Conservation (phyloP, 306 rosid genomes). For the Cucurbita ficifolia region DNA sequence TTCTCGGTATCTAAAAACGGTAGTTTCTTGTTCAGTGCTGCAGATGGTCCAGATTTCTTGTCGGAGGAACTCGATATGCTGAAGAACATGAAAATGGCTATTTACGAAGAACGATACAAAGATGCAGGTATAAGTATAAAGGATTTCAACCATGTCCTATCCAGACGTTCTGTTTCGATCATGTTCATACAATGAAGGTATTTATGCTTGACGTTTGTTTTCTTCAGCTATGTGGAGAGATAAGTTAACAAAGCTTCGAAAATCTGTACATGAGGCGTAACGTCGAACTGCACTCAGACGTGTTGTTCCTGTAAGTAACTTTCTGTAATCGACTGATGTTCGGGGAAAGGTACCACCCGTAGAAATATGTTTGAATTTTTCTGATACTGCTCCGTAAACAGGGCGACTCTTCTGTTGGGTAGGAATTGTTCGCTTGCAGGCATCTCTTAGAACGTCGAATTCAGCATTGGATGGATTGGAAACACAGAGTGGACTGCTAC, state of each 20-base stretch:
- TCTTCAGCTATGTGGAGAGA: conserved; percentile 85
- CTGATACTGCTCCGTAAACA: not conserved
- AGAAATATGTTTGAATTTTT: not conserved
- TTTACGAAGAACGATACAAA: conserved; percentile 62
- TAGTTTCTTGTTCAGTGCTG: conserved; percentile 37
- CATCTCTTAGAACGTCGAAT: not conserved
- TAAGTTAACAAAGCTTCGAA: conserved; percentile 54
- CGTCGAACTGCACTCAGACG: not conserved
- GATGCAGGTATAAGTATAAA: conserved; percentile 56
- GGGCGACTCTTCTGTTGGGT: not conserved
- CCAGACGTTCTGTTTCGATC: not conserved
- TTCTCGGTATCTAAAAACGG: conserved; percentile 3
- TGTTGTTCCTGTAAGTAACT: not conserved
- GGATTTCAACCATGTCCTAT: not conserved
- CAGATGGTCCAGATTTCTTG: conserved; percentile 67
- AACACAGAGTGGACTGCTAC: not conserved
- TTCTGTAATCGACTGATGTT: not conserved
- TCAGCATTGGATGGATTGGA: not conserved
- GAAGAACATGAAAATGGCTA: conserved; percentile 54
- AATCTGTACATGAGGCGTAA: conserved; percentile 39
- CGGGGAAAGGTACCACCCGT: not conserved
- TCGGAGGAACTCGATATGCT: conserved; percentile 65
- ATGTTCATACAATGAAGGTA: not conserved
- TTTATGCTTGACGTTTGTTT: conserved; percentile 9
- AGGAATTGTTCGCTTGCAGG: not conserved